phyloP scores from a whole-genome alignment of 1,139 yeast genomes.

The Wickerhamomyces sp. region DNA sequence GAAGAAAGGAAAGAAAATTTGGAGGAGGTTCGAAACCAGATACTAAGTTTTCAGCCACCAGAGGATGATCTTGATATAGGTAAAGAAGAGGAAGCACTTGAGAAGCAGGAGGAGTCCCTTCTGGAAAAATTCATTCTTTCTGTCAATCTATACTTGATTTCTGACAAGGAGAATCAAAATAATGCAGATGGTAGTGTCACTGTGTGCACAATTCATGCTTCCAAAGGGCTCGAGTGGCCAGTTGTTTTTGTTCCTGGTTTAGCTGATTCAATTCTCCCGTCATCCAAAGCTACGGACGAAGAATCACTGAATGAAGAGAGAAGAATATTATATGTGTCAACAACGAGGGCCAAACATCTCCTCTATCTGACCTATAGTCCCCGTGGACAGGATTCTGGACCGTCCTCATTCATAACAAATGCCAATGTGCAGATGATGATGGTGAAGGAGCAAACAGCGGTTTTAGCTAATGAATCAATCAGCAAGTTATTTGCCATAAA shows the following conservation, averaged over 20 bases:
- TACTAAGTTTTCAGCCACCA: slow-evolving; percentile 33
- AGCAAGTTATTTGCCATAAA: background rate
- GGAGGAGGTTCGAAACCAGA: slow-evolving; percentile 38
- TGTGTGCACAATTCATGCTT: slow-evolving; percentile 79
- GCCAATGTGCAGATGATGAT: background rate
- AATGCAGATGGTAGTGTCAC: slow-evolving; percentile 28
- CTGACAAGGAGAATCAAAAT: slow-evolving; percentile 15
- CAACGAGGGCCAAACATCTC: slow-evolving; percentile 71
- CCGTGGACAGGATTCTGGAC: background rate
- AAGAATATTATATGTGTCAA: slow-evolving; percentile 80
- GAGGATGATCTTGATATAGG: background rate
- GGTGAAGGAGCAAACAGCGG: background rate
- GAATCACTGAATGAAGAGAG: slow-evolving; percentile 65
- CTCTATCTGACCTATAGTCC: slow-evolving; percentile 29
- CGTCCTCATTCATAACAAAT: slow-evolving; percentile 5
- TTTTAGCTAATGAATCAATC: background rate
- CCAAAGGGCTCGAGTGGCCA: slow-evolving; percentile 96
- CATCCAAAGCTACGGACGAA: slow-evolving; percentile 29
- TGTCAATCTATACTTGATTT: slow-evolving; percentile 48
- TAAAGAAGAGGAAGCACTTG: slow-evolving; percentile 25
- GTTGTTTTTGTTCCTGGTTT: slow-evolving; percentile 77
- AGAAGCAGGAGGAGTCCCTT: slow-evolving; percentile 19
- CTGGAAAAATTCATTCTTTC: slow-evolving; percentile 53
- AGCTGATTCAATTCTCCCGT: slow-evolving; percentile 57
- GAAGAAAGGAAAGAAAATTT: slow-evolving; percentile 32